Conservation (phyloP, 1,284 basidiomycete genomes). For the Sanguinoderma infundibulare region DNA sequence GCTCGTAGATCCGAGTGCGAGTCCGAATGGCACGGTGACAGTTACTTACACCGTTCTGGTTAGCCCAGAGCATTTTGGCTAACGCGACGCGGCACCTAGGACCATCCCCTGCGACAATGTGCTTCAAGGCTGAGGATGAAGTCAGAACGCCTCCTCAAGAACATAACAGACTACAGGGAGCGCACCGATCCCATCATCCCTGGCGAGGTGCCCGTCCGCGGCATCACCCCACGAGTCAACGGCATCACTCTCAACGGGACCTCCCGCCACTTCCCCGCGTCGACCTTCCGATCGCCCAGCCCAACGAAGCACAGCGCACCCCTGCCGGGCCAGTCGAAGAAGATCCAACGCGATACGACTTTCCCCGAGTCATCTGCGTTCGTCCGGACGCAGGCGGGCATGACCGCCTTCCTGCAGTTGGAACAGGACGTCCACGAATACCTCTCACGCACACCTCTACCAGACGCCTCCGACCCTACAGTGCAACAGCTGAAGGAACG, state of each 20-base stretch:
- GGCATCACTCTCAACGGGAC: constrained; percentile 39
- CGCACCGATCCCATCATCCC: constrained; percentile 67
- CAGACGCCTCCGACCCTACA: constrained; percentile 13
- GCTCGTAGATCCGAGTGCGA: too few species aligned
- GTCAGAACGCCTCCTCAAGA: constrained; percentile 82
- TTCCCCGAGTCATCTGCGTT: constrained; percentile 77
- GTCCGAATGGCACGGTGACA: background rate
- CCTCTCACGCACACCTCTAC: constrained; percentile 7
- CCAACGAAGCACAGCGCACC: constrained; percentile 31
- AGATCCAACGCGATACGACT: constrained; percentile 41
- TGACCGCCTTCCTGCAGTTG: constrained; percentile 65
- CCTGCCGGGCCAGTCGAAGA: constrained; percentile 21
- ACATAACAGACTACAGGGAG: constrained; percentile 89
- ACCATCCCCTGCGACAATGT: constrained; percentile 83
- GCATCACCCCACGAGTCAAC: constrained; percentile 35
- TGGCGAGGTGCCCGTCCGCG: constrained; percentile 44
- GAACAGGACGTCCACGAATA: constrained; percentile 49
- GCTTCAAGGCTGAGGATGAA: constrained; percentile 80
- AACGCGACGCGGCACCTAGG: constrained; percentile 33
- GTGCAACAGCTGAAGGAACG: constrained; percentile 37
- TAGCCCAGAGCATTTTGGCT: background rate
- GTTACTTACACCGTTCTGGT: too few species aligned
- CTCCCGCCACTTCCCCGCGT: constrained; percentile 27
- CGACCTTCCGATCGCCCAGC: constrained; percentile 34
- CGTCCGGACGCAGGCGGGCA: constrained; percentile 76